Evolutionary conservation across 306 rosid species (phyloP), one percentile per base, ranked within the genome.

Genomic region (Lathyrus tuberosus): DNA sequence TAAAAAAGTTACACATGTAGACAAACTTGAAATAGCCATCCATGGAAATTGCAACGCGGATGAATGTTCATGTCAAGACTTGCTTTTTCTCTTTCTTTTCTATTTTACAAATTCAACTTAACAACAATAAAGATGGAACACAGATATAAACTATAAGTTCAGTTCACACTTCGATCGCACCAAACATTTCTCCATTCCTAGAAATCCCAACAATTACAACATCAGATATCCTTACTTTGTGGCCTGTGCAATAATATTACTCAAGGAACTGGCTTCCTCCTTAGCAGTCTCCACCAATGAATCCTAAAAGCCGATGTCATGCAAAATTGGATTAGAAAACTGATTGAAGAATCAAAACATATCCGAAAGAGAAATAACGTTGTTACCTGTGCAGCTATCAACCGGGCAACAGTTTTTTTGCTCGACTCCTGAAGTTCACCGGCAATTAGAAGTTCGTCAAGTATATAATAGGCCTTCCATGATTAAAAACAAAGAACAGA

Each of bases 381-480:
- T 28, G 4, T 46, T 82, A 90, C 98, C 96, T 92, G 98, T 71
- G 98, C 96, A 14, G 98, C 96, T 77, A 92, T 84, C 88, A 92
- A 76, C 62, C 98, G 85, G 3, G 96, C 95, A 68, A 90, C 80
- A 11, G 91, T 88, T 85, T 86, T 92, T 91, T 90, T 92, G 96
- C 98, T 92, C 0, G 98, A 83, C 71, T 92, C 98, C 81, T 92
- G 98, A 74, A 92, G 96, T 74, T 92, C 98, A 12, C 96, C 98
- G 11, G 98, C 98, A 72, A 92, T 86, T 72, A 92, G 75, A 82
- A 92, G 70, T 80, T 92, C 98, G 65, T 92, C 98, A 31, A 90
- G 87, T 80, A 92, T 85, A 71, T 89, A 92, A 72, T 92, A 89
- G 59, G 96, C 98, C 98, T 92, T 75, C 44, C 69, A 72, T 62